Percentiles rank a stretch among this genome's conserved stretches.
Conservation (phyloP, 2,329 filamentous ascomycete genomes). For the Diplocarpon rosae region DNA sequence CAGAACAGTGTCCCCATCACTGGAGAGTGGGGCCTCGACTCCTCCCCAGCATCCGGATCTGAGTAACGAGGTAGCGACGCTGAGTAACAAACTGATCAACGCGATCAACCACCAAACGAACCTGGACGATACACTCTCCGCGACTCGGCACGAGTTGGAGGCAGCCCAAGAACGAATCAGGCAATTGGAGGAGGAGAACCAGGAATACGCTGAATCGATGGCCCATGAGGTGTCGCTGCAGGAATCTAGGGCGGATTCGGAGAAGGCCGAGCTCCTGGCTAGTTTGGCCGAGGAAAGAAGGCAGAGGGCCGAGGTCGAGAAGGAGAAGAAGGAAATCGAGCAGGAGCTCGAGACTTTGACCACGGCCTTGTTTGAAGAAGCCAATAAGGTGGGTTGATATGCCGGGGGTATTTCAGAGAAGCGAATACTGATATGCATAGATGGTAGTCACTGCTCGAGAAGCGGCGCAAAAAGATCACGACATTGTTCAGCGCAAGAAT, state of each 20-base stretch:
- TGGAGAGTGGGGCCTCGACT: slow-evolving; percentile 26
- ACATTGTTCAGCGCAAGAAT: slow-evolving; percentile 70
- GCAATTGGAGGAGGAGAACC: slow-evolving; percentile 48
- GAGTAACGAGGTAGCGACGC: slow-evolving; percentile 67
- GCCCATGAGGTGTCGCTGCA: slow-evolving; percentile 65
- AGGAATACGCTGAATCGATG: slow-evolving; percentile 59
- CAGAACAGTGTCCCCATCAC: slow-evolving; percentile 37
- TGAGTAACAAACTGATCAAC: slow-evolving; percentile 93
- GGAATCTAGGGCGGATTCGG: slow-evolving; percentile 62
- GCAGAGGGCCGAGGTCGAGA: slow-evolving; percentile 54
- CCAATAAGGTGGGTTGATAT: slow-evolving; percentile 56
- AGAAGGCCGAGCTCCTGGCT: slow-evolving; percentile 49
- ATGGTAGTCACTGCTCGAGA: slow-evolving; percentile 93
- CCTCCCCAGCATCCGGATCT: slow-evolving; percentile 42
- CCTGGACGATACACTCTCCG: slow-evolving; percentile 78
- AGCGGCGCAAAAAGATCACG: slow-evolving; percentile 76
- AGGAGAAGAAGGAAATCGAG: slow-evolving; percentile 81
- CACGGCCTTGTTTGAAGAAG: slow-evolving; percentile 90
- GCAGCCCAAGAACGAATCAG: slow-evolving; percentile 54
- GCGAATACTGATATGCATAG: slow-evolving; percentile 59
- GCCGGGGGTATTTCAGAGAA: slow-evolving; percentile 31
- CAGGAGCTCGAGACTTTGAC: slow-evolving; percentile 85
- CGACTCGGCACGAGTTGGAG: slow-evolving; percentile 75
- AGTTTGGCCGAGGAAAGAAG: slow-evolving; percentile 54
- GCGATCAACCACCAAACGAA: slow-evolving; percentile 94